Evolutionary conservation across 106 monocot species (phyloP), one percentile per base, ranked within the genome.

Genomic region (Acorus gramineus): DNA sequence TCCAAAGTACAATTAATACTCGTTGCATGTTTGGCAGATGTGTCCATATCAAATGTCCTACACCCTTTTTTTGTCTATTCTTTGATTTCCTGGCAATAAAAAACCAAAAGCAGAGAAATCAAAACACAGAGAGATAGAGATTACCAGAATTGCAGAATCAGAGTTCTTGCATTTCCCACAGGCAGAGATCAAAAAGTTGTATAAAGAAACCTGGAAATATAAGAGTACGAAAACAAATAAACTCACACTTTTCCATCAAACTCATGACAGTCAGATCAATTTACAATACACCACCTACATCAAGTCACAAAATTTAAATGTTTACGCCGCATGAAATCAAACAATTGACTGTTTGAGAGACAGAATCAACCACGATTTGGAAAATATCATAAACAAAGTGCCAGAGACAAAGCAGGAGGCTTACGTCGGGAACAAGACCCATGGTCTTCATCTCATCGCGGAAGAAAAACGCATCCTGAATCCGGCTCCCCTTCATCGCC

Each of bases 81-180:
- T 28, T 28, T 28, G 28, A 28, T 28, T 28, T 28, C 28, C 28
- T 1, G 28, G 28, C 9, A 56, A 56, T 28, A 56, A 50, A 52
- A 69, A 12, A 59, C 43, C 10, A 65, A 62, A 57, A 56, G 4
- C 7, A 60, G 46, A 28, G 69, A 3, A 46, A 66, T 7, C 3
- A 14, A 28, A 28, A 28, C 1, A 28, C 28, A 28, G 55, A 56
- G 49, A 53, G 13, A 53, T 44, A 63, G 66, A 55, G 11, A 42
- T 62, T 11, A 92, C 96, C 69, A 78, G 80, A 60, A 85, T 73
- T 13, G 91, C 88, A 45, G 80, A 72, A 72, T 88, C 87, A 59
- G 96, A 91, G 56, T 85, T 81, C 73, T 85, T 91, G 86, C 82
- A 84, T 69, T 90, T 98, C 52, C 88, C 96, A 75, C 91, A 98